A percentile compares a stretch with the other conserved stretches of the same genome.
phyloP scores from a whole-genome alignment of 176 grass and related monocot genomes.

The Microstegium vimineum region DNA sequence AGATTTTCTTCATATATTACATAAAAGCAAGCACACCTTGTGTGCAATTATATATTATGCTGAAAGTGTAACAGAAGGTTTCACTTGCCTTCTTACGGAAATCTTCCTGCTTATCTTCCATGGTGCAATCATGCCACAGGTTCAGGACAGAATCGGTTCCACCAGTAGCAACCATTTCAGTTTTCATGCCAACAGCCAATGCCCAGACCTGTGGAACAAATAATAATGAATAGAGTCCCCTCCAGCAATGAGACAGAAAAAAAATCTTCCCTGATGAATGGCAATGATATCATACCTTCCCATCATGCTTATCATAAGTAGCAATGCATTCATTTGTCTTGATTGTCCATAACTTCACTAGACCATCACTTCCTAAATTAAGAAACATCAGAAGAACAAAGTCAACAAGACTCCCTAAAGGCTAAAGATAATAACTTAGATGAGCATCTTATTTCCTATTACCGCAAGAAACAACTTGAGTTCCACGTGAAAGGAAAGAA shows the following conservation, averaged over 20 bases:
- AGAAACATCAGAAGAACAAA: constrained; percentile 31
- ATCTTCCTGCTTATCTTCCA: constrained; percentile 79
- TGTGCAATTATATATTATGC: not conserved
- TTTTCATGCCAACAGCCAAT: constrained; percentile 75
- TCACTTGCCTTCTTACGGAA: constrained; percentile 68
- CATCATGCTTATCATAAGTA: constrained; percentile 96
- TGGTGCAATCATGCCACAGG: constrained; percentile 83
- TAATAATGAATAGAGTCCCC: not conserved
- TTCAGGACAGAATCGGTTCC: constrained; percentile 77
- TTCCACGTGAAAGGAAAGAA: constrained; percentile 79
- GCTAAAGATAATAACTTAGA: not conserved
- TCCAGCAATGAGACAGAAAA: not conserved
- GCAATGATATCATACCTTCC: constrained; percentile 49
- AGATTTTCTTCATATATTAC: too few species aligned
- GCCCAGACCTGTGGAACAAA: constrained; percentile 66
- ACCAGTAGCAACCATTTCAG: constrained; percentile 86
- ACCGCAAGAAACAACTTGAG: constrained; percentile 89
- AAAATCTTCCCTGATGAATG: not conserved
- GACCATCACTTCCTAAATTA: constrained; percentile 83
- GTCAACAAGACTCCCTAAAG: not conserved
- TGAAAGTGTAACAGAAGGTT: constrained; percentile 9
- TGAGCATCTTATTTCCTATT: constrained; percentile 27
- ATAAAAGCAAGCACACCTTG: not conserved
- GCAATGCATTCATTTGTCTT: constrained; percentile 90
- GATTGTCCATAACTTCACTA: constrained; percentile 92